phyloP scores from a whole-genome alignment of 2,329 filamentous ascomycete species.

The Alternaria ethzedia region DNA sequence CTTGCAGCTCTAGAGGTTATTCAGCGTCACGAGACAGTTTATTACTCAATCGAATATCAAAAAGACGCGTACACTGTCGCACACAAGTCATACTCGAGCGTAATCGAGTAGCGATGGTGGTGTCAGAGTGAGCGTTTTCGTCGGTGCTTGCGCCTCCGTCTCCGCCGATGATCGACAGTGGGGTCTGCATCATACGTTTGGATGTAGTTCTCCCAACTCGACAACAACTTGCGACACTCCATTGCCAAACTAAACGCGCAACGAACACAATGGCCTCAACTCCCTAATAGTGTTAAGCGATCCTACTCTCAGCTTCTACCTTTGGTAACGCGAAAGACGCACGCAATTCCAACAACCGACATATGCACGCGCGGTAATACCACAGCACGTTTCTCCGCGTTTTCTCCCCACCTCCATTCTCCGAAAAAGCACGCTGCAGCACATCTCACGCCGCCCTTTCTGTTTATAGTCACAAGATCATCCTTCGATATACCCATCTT shows the following conservation, averaged over 20 bases:
- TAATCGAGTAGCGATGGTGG: neutral
- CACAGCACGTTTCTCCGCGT: slow-evolving; percentile 14
- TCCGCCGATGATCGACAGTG: slow-evolving; percentile 11
- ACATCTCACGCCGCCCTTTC: slow-evolving; percentile 1
- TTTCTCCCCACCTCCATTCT: slow-evolving; percentile 28
- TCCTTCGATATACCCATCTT: neutral
- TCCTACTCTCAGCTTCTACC: neutral
- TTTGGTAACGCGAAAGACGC: neutral
- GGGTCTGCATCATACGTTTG: neutral
- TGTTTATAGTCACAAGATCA: neutral
- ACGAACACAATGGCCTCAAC: neutral
- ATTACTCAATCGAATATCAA: neutral
- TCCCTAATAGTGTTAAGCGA: accelerated
- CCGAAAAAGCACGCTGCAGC: slow-evolving; percentile 14
- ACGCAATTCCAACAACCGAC: neutral
- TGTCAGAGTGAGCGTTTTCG: slow-evolving; percentile 1
- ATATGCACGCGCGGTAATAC: slow-evolving; percentile 5
- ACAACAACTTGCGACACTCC: neutral
- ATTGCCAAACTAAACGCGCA: neutral
- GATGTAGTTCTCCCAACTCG: neutral
- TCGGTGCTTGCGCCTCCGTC: slow-evolving; percentile 6
- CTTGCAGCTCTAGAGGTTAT: neutral
- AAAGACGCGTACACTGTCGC: neutral
- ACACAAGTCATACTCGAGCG: neutral
- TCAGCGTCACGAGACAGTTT: neutral